Evolutionary conservation across 352 stramenopile species (phyloP), one percentile per base, ranked within the genome.

Genomic region (Phytophthora pinifolia): DNA sequence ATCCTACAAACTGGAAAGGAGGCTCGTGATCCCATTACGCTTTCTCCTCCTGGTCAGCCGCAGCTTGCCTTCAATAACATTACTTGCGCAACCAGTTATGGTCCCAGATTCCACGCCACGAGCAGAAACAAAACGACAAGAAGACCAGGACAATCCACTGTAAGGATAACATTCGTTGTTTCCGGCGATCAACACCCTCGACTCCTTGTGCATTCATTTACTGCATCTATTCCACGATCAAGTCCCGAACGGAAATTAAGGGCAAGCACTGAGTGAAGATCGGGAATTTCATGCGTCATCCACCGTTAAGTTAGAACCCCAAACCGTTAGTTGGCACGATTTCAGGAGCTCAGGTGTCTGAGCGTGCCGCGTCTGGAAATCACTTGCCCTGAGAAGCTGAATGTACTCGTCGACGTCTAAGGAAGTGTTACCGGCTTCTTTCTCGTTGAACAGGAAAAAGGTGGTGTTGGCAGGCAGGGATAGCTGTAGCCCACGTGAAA

Each of bases 401-500:
- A 55, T 14, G 20, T 41, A 67, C 13, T 69, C 29, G 17, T n/a
- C 15, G 6, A 62, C 27, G 0, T 48, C 30, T 13, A 53, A 27
- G 1, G 27, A 13, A 31, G 32, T 27, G 2, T 48, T 44, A 8
- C 50, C 50, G 10, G 53, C 41, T 2, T 43, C 10, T 7, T 60
- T 35, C 9, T 58, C 51, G 17, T 72, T 72, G 18, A 84, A 73
- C 15, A 74, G 31, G 44, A 73, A 80, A 31, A 79, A 78, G 5
- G 65, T 63, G 7, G 63, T 52, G 44, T 86, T 86, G 36, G 41
- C 59, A 7, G 59, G 46, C 15, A 81, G 57, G 39, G 61, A 47
- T 6, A 83, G 27, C n/a, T 50, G 51, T 18, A 83, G 5, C 0
- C 67, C 67, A 36, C 48, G 33, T 3, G 61, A 22, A 56, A 86